Base-by-base conservation (phyloP, 129 eudicot genomes). In the Flaveria sonorensis region DNA sequence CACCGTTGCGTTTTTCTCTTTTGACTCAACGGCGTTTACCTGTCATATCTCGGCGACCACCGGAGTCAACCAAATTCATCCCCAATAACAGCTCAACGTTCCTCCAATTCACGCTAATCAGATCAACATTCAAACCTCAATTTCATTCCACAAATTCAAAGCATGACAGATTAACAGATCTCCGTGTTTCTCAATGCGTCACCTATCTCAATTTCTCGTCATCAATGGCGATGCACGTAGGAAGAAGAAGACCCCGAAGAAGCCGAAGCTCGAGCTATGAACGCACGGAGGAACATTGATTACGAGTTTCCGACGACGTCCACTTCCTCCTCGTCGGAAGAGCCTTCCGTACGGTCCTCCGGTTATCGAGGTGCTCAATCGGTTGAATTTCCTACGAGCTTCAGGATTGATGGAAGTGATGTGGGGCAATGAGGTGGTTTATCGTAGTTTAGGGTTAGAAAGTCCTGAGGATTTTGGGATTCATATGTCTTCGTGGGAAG, bases 391-490 rank as follows among this genome's bases (percentile, higher is more conserved):
- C 60, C 69, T 47, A 83, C 86, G 2, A 93, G 98, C 80, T 90
- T 93, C 32, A 81, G 97, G 68, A 68, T 90, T 10, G 89, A 85
- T n/a, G 98, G 98, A 15, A 81, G 72, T 47, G 91, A 85, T 16
- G 57, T 26, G 4, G 98, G 89, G 0, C 91, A 90, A 50, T 36
- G 89, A 87, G 7, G 10, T 73, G 8, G 50, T 90, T 18, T 88
- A 56, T 74, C 83, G 77, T 67, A 78, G 74, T 16, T 82, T 93
- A 72, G 98, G 98, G 50, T 72, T 93, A 46, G 76, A 88, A 0
- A 92, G 91, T 5, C 87, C 91, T 0, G 98, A 93, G 13, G 98
- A 93, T 72, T 87, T 93, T 59, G 90, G 77, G 15, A 93, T 93
- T 59, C 84, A 86, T 0, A 13, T 78, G 21, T 91, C 79, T 0